Conservation (phyloP, 352 stramenopile species). For the Ochromonadaceae sp. region DNA sequence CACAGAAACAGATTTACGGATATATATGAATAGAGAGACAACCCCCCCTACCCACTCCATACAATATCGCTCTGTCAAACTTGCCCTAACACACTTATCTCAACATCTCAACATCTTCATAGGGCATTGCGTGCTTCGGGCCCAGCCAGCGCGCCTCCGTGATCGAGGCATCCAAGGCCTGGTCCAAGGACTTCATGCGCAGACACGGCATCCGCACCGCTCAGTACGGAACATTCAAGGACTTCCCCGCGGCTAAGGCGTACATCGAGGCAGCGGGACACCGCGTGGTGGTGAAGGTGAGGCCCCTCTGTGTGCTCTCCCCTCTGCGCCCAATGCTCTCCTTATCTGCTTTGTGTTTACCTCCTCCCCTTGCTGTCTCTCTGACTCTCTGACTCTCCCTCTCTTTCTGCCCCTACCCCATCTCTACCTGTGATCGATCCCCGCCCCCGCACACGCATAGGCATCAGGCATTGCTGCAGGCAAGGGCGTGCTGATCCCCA, state of each 20-base stretch:
- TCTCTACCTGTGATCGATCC: too few species aligned
- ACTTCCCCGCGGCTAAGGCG: constrained; percentile 60
- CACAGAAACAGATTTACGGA: not conserved
- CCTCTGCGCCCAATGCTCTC: too few species aligned
- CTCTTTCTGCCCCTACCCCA: too few species aligned
- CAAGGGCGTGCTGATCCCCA: constrained; percentile 94
- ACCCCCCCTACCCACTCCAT: not conserved
- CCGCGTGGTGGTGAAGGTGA: constrained; percentile 83
- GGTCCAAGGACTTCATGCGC: constrained; percentile 97
- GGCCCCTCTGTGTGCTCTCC: not conserved
- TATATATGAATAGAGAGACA: not conserved
- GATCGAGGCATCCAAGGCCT: constrained; percentile 95
- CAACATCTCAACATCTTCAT: too few species aligned
- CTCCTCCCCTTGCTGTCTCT: too few species aligned
- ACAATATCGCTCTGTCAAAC: too few species aligned
- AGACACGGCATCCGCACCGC: constrained; percentile 91
- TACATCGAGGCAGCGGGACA: constrained; percentile 83
- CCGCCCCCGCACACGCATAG: too few species aligned
- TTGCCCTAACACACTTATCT: too few species aligned
- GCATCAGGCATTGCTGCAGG: constrained; percentile 95
- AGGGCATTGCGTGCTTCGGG: constrained; percentile 83
- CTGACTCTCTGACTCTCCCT: too few species aligned
- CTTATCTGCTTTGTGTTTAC: too few species aligned
- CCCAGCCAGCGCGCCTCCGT: constrained; percentile 78
- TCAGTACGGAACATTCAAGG: constrained; percentile 88